Evolutionary conservation across 2,329 filamentous ascomycete species (phyloP).

Genomic region (Fusarium nanum): DNA sequence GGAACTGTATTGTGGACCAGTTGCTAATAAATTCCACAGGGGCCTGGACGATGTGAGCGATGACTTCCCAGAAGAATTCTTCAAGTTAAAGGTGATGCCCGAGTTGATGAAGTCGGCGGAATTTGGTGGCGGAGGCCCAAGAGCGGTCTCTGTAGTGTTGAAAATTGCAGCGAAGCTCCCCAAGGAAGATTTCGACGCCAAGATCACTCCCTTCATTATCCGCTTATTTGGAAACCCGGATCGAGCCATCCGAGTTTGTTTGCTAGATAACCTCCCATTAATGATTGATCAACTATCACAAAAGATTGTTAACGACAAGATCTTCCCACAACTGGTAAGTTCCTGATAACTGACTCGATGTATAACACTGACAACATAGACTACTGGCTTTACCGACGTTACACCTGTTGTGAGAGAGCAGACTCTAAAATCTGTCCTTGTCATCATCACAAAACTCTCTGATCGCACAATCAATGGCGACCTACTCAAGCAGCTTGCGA

Average conservation of each 20-base stretch:
- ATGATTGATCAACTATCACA: constrained; percentile 94
- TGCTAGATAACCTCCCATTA: constrained; percentile 86
- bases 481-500: constrained; percentile 87
- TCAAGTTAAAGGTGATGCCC: constrained; percentile 95
- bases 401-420: constrained; percentile 94
- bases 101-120: constrained; percentile 99
- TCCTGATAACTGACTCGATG: background rate
- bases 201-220: constrained; percentile 86
- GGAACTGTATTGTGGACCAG: too few relatives aligned
- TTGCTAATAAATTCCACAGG: constrained; percentile 55
- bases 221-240: constrained; percentile 92
- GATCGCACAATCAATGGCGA: constrained; percentile 95
- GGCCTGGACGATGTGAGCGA: constrained; percentile 89
- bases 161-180: constrained; percentile 90
- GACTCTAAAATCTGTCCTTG: constrained; percentile 92
- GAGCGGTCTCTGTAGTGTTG: constrained; percentile 87
- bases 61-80: constrained; percentile 97
- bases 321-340: constrained; percentile 89
- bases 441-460: constrained; percentile 87
- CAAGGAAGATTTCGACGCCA: constrained; percentile 87
- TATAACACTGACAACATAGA: constrained; percentile 59
- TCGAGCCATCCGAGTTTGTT: constrained; percentile 87
- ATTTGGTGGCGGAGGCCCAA: constrained; percentile 93
- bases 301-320: constrained; percentile 93
- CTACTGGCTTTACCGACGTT: constrained; percentile 93